phyloP scores from a whole-genome alignment of 768 basidiomycete genomes.

The Panaeolus papilionaceus region DNA sequence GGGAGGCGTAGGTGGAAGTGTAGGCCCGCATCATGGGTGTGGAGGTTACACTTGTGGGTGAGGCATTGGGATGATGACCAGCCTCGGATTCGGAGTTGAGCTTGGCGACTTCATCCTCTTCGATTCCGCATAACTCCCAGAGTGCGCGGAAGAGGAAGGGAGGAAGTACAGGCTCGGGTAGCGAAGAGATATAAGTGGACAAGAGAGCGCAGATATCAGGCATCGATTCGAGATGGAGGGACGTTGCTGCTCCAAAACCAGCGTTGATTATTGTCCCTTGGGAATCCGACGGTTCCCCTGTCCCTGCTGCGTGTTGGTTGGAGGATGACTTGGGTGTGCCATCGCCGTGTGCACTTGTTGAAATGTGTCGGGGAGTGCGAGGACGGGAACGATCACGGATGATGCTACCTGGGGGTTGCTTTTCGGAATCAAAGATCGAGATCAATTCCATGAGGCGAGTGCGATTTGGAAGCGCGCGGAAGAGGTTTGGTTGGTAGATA shows the following conservation, averaged over 20 bases:
- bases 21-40: constrained; percentile 10
- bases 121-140: constrained; percentile 39
- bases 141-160: constrained; percentile 36
- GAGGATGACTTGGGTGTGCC: background rate
- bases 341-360: background rate
- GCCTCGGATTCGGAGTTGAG: background rate
- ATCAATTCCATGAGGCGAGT: constrained; percentile 43
- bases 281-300: too few relatives aligned
- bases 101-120: background rate
- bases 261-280: background rate
- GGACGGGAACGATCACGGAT: constrained; percentile 28
- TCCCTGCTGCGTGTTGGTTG: background rate
- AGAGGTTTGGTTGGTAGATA: constrained; percentile 41
- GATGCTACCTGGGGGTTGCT: constrained; percentile 28
- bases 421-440: constrained; percentile 40
- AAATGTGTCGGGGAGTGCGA: background rate
- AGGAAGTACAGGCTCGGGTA: constrained; percentile 46
- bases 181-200: constrained; percentile 43
- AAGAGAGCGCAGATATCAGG: constrained; percentile 49
- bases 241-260: constrained; percentile 35
- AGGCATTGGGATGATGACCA: background rate
- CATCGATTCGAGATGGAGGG: constrained; percentile 42
- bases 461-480: constrained; percentile 41
- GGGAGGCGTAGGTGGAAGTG: constrained; percentile 12
- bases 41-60: background rate